Base-by-base conservation (phyloP, 768 basidiomycete species). In the Lactifluus hygrophoroides region DNA sequence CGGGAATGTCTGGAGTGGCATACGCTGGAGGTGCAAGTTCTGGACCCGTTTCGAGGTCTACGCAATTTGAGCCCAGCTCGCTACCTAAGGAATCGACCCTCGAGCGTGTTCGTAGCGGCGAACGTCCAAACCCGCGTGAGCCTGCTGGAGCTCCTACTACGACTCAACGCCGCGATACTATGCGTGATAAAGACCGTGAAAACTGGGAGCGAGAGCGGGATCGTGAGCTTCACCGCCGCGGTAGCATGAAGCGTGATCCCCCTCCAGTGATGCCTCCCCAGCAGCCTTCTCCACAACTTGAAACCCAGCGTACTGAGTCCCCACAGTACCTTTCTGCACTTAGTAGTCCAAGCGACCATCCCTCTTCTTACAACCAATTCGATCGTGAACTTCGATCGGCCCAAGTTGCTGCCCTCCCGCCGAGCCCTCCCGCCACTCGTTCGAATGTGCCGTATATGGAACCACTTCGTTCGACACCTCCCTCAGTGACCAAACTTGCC, bases 1-100 rank as follows among this genome's bases (percentile, higher is more conserved):
- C 55, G n/a, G 61, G 61, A 16, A 57, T 54, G 51, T 30, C 56
- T 38, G 63, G 60, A 51, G 52, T 58, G 37, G 61, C 63, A 54
- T 58, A 58, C 43, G 56, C 61, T 35, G 56, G 58, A 11, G 63
- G 60, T 14, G 49, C 61, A 38, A 58, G 1, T 48, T 56, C 61
- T 0, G 61, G 61, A 30, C 45, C 61, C 17, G 42, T 63, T 28
- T 58, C 61, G 27, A 58, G 54, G 34, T 51, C 63, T 17, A 23
- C 34, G 9, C 61, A 49, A 43, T 59, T 56, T 19, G 63, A 64
- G 23, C 19, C 61, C 16, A 13, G 54, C 19, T 64, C 63, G 21
- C 56, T 57, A 13, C 63, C 63, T n/a, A 57, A 57, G 16, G 61
- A 62, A 25, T 57, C 61, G 43, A 48, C 46, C 6, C 61, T 62